Conservation (phyloP, 768 basidiomycete genomes). For the Mycena metata region DNA sequence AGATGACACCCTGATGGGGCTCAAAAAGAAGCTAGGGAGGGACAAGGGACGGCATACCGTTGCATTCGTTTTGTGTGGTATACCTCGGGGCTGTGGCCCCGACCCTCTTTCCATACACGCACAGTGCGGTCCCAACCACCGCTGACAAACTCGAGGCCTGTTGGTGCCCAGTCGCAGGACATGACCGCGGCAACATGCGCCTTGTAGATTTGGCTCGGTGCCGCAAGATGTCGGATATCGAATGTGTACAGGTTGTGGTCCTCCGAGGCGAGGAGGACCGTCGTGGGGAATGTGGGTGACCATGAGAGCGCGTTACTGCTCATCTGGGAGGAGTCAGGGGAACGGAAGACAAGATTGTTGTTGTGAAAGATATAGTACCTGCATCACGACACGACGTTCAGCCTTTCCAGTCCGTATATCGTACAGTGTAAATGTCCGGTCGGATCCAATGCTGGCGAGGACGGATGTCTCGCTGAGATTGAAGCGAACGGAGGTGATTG, state of each 20-base stretch:
- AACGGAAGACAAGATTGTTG: too few species aligned
- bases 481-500: conserved; percentile 89
- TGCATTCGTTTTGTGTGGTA: conserved; percentile 99
- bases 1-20: conserved; percentile 78
- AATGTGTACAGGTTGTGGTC: conserved; percentile 99
- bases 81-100: conserved; percentile 85
- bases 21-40: neutral
- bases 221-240: conserved; percentile 87
- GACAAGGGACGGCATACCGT: conserved; percentile 62
- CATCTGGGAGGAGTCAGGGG: conserved; percentile 65
- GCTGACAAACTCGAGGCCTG: conserved; percentile 94
- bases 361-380: conserved; percentile 63
- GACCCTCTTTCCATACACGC: conserved; percentile 91
- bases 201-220: conserved; percentile 95
- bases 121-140: conserved; percentile 98
- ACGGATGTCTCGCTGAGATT: conserved; percentile 95
- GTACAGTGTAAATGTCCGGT: conserved; percentile 95
- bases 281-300: conserved; percentile 96
- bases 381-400: conserved; percentile 91
- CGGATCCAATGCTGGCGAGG: conserved; percentile 94
- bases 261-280: conserved; percentile 94
- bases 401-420: conserved; percentile 98
- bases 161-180: conserved; percentile 98
- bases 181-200: conserved; percentile 97
- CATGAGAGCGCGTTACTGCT: conserved; percentile 91